phyloP scores from a whole-genome alignment of 345 rosid genomes.

The Lumnitzera racemosa region DNA sequence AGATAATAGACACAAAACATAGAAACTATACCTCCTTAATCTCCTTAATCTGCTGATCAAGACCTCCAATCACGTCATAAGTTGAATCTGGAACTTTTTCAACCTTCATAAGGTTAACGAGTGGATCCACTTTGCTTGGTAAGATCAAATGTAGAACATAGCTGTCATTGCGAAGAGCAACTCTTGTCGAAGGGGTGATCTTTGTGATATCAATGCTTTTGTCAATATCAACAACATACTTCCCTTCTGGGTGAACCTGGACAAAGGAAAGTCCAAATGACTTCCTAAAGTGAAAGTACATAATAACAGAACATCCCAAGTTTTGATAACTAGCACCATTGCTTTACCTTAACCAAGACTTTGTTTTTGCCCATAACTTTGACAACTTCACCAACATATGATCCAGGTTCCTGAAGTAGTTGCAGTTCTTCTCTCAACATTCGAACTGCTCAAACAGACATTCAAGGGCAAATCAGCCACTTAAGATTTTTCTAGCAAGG shows the following conservation, averaged over 20 bases:
- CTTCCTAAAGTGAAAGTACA: too few relatives aligned
- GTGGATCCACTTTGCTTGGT: conserved; percentile 95
- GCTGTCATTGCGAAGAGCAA: conserved; percentile 97
- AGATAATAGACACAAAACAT: background rate
- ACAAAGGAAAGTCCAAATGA: conserved; percentile 1
- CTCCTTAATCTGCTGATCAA: conserved; percentile 97
- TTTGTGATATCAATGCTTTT: conserved; percentile 91
- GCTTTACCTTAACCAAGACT: conserved; percentile 80
- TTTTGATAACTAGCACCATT: background rate
- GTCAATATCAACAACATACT: conserved; percentile 94
- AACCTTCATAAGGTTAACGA: conserved; percentile 98
- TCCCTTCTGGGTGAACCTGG: conserved; percentile 99
- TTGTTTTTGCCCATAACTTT: conserved; percentile 99
- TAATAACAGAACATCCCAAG: too few relatives aligned
- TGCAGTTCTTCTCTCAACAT: conserved; percentile 96
- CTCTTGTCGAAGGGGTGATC: conserved; percentile 89
- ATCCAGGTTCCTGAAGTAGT: conserved; percentile 98
- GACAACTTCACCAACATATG: conserved; percentile 98
- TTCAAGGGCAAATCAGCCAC: conserved; percentile 3
- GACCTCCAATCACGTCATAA: conserved; percentile 99
- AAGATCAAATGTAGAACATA: conserved; percentile 88
- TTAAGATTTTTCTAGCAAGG: conserved; percentile 2
- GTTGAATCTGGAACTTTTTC: conserved; percentile 99
- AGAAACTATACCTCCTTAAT: conserved; percentile 66
- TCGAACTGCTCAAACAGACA: conserved; percentile 40